Evolutionary conservation across 2,329 filamentous ascomycete species (phyloP).

Genomic region (Zymoseptoria tritici): DNA sequence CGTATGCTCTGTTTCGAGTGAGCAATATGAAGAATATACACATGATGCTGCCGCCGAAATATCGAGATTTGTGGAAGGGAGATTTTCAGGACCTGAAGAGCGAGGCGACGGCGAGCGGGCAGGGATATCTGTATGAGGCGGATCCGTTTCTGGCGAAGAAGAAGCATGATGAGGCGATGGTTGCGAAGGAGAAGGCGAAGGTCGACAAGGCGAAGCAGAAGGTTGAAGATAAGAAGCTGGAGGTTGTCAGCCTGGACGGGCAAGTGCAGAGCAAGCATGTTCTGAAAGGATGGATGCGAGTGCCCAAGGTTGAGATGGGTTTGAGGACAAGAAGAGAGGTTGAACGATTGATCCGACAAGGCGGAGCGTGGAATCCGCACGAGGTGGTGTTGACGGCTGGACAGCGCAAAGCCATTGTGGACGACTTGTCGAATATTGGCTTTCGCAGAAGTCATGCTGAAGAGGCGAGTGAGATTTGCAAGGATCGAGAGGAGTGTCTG

Average conservation of each 20-base stretch:
- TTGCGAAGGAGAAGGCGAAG: slow-evolving; percentile 68
- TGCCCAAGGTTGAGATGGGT: slow-evolving; percentile 90
- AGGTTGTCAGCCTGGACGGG: slow-evolving; percentile 35
- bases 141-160: slow-evolving; percentile 80
- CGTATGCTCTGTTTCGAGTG: slow-evolving; percentile 83
- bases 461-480: slow-evolving; percentile 80
- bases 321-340: slow-evolving; percentile 69
- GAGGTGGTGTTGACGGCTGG: slow-evolving; percentile 55
- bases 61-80: slow-evolving; percentile 82
- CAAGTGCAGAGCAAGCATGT: slow-evolving; percentile 32
- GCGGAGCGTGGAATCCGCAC: slow-evolving; percentile 83
- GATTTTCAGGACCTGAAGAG: slow-evolving; percentile 78
- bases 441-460: slow-evolving; percentile 86
- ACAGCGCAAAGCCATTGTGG: slow-evolving; percentile 55
- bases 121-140: slow-evolving; percentile 86
- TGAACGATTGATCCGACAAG: slow-evolving; percentile 68
- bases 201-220: slow-evolving; percentile 56
- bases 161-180: slow-evolving; percentile 72
- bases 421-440: slow-evolving; percentile 68
- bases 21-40: slow-evolving; percentile 95
- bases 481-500: slow-evolving; percentile 82
- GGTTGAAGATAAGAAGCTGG: slow-evolving; percentile 52
- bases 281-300: slow-evolving; percentile 67
- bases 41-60: slow-evolving; percentile 85
- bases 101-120: slow-evolving; percentile 67